Percentiles rank a stretch among this genome's conserved stretches.
Conservation (phyloP, 805 yeast species). For the Candida maesae region DNA sequence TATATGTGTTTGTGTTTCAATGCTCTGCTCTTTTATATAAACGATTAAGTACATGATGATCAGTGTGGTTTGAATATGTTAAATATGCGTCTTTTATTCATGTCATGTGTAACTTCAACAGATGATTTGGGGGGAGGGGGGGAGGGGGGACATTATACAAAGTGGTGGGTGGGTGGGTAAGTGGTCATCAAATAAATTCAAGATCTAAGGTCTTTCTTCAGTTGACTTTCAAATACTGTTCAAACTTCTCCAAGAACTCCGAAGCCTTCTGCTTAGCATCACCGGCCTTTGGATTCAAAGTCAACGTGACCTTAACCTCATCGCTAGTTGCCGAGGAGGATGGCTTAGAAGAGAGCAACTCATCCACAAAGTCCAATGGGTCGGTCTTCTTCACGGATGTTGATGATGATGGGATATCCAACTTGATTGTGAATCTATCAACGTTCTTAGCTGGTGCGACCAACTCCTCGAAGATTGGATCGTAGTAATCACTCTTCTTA, state of each 20-base stretch:
- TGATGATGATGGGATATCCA: conserved; percentile 24
- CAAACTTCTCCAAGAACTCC: conserved; percentile 20
- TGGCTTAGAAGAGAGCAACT: conserved; percentile 23
- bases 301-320: conserved; percentile 34
- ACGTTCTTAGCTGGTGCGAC: conserved; percentile 41
- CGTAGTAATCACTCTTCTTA: conserved; percentile 45
- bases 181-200: no score
- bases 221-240: conserved; percentile 12
- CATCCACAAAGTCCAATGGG: conserved; percentile 25
- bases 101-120: no score
- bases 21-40: no score
- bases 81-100: no score
- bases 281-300: conserved; percentile 33
- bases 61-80: no score
- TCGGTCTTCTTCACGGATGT: conserved; percentile 13
- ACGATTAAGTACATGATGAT: no score
- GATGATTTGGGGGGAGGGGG: no score
- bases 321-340: no score
- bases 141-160: no score
- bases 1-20: no score
- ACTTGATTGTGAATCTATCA: conserved; percentile 41
- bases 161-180: no score
- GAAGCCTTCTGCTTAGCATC: conserved; percentile 47
- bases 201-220: no score
- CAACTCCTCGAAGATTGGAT: conserved; percentile 57